Conservation (phyloP, 495 filamentous ascomycete species). For the Neurospora sublineolata region DNA sequence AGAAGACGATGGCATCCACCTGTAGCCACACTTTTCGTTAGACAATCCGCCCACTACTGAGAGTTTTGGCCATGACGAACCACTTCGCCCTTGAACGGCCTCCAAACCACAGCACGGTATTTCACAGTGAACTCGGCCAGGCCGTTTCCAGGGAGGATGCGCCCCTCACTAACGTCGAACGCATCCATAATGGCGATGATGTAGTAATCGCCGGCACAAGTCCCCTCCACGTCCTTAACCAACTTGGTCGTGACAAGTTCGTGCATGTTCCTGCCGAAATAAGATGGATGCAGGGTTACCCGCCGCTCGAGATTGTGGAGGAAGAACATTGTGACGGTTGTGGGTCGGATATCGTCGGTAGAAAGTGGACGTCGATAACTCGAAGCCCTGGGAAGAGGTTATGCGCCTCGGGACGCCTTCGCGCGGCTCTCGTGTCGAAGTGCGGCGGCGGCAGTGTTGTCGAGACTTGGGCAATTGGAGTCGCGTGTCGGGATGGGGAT, state of each 20-base stretch:
- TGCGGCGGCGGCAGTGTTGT: neutral
- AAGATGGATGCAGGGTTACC: conserved; percentile 90
- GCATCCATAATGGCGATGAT: conserved; percentile 95
- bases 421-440: neutral
- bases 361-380: neutral
- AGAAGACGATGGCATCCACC: conserved; percentile 85
- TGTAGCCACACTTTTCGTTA: conserved; percentile 27
- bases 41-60: neutral
- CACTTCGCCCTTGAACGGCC: conserved; percentile 92
- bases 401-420: neutral
- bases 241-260: conserved; percentile 78
- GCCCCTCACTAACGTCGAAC: conserved; percentile 81
- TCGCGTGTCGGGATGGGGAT: neutral
- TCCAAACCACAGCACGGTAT: conserved; percentile 93
- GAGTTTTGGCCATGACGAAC: conserved; percentile 40
- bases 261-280: conserved; percentile 83
- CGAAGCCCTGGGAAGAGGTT: neutral
- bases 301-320: conserved; percentile 87
- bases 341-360: neutral
- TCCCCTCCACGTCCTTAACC: conserved; percentile 84
- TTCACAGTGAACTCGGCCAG: conserved; percentile 88
- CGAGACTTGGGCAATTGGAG: neutral
- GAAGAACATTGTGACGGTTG: conserved; percentile 68
- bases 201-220: conserved; percentile 83
- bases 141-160: conserved; percentile 79